Conservation (phyloP, 805 yeast genomes). For the Jamesozyma piceae region DNA sequence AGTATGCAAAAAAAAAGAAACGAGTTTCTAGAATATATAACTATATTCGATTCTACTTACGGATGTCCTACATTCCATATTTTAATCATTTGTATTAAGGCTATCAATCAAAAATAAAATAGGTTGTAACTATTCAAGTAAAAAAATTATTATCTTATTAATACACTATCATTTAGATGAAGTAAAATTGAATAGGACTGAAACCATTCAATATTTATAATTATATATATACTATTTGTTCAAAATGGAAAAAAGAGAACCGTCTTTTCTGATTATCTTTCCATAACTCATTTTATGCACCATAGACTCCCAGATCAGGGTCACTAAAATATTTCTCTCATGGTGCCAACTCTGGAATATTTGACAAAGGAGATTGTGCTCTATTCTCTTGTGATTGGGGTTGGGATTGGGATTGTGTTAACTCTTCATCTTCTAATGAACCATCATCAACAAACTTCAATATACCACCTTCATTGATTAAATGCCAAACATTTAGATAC, state of each 20-base stretch:
- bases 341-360: neutral
- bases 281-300: too few species aligned
- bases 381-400: neutral
- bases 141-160: too few species aligned
- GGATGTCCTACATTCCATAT: too few species aligned
- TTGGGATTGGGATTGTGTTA: too few species aligned
- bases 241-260: neutral
- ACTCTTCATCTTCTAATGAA: conserved; percentile 13
- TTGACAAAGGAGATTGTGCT: neutral
- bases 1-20: too few species aligned
- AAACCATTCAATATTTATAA: neutral
- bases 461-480: conserved; percentile 58
- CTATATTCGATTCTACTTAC: too few species aligned
- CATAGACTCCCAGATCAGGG: too few species aligned
- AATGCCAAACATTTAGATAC: conserved; percentile 65
- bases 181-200: neutral
- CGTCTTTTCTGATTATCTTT: neutral
- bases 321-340: too few species aligned
- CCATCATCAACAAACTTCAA: conserved; percentile 47
- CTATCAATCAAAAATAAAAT: too few species aligned
- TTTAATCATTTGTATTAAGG: too few species aligned
- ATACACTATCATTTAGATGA: neutral
- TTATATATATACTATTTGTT: neutral
- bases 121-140: too few species aligned
- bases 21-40: too few species aligned